A percentile compares a stretch with the other conserved stretches of the same genome.
These are phyloP conservation scores for Coemansia pectinata DNA, from an alignment of 192 early-diverging fungal genomes.

Conservation along the genomic window DNA sequence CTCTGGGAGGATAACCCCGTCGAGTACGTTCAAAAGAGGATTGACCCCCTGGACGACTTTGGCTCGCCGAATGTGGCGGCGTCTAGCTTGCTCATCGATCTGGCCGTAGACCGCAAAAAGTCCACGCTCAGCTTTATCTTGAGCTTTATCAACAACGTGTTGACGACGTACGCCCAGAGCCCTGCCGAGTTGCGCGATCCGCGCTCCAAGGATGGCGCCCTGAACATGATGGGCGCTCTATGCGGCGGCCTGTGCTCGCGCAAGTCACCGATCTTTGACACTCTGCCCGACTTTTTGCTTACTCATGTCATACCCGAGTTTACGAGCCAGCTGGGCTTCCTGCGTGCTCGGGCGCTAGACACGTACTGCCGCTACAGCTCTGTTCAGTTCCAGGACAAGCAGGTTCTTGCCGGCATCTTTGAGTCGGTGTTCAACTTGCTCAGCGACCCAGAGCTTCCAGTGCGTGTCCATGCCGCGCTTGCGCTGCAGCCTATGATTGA, in stretches of 20 bases:
- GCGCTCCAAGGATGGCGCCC: slow-evolving; percentile 85
- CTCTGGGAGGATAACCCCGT: slow-evolving; percentile 93
- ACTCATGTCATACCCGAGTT: slow-evolving; percentile 91
- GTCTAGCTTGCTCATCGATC: slow-evolving; percentile 72
- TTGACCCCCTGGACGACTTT: slow-evolving; percentile 84
- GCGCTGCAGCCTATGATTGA: slow-evolving; percentile 79
- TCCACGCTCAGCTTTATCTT: slow-evolving; percentile 80
- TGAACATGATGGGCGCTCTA: slow-evolving; percentile 82
- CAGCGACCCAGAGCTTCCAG: slow-evolving; percentile 80
- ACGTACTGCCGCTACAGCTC: slow-evolving; percentile 59
- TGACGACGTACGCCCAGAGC: slow-evolving; percentile 68
- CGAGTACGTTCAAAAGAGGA: slow-evolving; percentile 85
- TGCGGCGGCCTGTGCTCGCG: slow-evolving; percentile 67
- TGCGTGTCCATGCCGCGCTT: slow-evolving; percentile 84
- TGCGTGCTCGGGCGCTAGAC: slow-evolving; percentile 75
- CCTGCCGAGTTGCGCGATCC: slow-evolving; percentile 71
- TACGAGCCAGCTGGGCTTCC: slow-evolving; percentile 75
- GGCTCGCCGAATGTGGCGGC: slow-evolving; percentile 72
- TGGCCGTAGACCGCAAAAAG: slow-evolving; percentile 78
- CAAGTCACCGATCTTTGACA: slow-evolving; percentile 69
- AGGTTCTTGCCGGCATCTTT: slow-evolving; percentile 61
- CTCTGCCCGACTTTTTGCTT: slow-evolving; percentile 85
- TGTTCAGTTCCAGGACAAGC: slow-evolving; percentile 62
- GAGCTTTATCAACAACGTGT: slow-evolving; percentile 71
- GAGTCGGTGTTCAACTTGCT: slow-evolving; percentile 57